Evolutionary conservation across 179 eudicot species (phyloP).

Genomic region (Amaranthus tricolor): DNA sequence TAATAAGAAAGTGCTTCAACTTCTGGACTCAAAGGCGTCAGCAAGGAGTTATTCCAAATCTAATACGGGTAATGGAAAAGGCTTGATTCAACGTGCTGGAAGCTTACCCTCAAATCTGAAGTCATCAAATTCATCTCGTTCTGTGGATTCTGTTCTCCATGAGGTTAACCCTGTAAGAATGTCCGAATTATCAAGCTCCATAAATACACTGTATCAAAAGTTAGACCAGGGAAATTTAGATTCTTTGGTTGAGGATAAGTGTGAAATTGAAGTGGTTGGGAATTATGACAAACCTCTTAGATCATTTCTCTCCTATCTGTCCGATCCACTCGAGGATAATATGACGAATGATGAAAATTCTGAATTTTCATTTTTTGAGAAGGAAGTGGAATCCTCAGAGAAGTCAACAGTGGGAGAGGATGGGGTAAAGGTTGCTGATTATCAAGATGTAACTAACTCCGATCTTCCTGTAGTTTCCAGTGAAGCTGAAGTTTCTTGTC

Average conservation of each 20-base stretch:
- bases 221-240: conserved; percentile 59
- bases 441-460: conserved; percentile 23
- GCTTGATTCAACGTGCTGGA: conserved; percentile 38
- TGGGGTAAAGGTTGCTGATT: conserved; percentile 19
- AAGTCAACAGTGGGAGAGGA: conserved; percentile 30
- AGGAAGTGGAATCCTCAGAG: conserved; percentile 37
- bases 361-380: conserved; percentile 43
- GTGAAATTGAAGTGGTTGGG: conserved; percentile 37
- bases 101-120: conserved; percentile 48
- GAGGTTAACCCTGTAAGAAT: conserved; percentile 60
- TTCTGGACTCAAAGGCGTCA: conserved; percentile 33
- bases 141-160: conserved; percentile 68
- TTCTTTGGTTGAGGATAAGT: conserved; percentile 34
- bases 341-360: conserved; percentile 37
- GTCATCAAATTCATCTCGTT: conserved; percentile 37
- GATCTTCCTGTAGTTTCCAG: conserved; percentile 18
- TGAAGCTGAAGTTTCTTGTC: conserved; percentile 9
- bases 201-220: conserved; percentile 55
- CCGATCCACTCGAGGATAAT: conserved; percentile 35
- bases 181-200: conserved; percentile 56
- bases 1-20: conserved; percentile 42
- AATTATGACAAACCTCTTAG: conserved; percentile 31
- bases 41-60: conserved; percentile 23
- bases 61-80: conserved; percentile 36
- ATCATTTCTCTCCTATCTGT: conserved; percentile 15